Evolutionary conservation across 176 grass and related monocot species (phyloP).

Genomic region (Guadua angustifolia): DNA sequence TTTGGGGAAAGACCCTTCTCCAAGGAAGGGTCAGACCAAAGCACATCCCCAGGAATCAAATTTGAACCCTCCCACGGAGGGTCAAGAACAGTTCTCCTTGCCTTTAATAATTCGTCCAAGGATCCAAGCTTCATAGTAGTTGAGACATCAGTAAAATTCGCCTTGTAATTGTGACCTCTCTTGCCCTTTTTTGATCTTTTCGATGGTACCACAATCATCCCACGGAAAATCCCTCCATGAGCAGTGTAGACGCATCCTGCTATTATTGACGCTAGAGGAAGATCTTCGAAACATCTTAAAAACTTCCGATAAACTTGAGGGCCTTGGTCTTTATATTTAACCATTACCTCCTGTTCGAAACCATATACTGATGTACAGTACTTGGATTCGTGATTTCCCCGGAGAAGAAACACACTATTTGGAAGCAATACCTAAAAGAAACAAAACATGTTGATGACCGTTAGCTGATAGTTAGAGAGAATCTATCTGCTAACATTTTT

Average conservation of each 20-base stretch:
- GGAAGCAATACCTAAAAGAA: constrained; percentile 67
- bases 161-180: constrained; percentile 62
- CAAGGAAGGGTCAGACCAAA: constrained; percentile 92
- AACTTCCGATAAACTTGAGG: constrained; percentile 85
- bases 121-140: constrained; percentile 79
- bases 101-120: constrained; percentile 77
- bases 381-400: constrained; percentile 97
- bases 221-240: constrained; percentile 91
- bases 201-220: constrained; percentile 42
- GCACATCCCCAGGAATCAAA: constrained; percentile 94
- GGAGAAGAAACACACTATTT: constrained; percentile 75
- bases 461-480: not conserved
- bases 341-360: constrained; percentile 82
- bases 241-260: constrained; percentile 88
- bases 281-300: constrained; percentile 93
- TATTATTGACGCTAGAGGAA: constrained; percentile 94
- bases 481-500: not conserved
- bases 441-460: not conserved
- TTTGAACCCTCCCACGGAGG: constrained; percentile 89
- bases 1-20: constrained; percentile 76
- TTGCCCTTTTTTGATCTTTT: constrained; percentile 78
- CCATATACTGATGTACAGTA: constrained; percentile 98
- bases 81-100: constrained; percentile 93
- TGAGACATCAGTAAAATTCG: constrained; percentile 28
- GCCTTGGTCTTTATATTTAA: constrained; percentile 87